Conservation (phyloP, 495 filamentous ascomycete genomes). For the Mytilinidion resinicola region DNA sequence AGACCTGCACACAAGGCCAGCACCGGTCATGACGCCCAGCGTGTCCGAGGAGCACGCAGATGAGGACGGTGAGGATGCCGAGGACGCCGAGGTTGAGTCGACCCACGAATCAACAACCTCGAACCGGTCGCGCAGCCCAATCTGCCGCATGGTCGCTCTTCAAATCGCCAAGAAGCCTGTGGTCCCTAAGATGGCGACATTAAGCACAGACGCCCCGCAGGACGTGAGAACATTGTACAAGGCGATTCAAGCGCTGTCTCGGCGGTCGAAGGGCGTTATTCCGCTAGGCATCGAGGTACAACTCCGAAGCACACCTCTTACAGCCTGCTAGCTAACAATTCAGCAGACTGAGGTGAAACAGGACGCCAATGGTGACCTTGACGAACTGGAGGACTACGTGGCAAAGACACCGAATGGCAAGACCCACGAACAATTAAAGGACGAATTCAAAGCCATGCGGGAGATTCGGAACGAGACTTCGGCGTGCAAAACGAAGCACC, state of each 20-base stretch:
- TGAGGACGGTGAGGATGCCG: background rate
- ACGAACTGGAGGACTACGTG: slow-evolving; percentile 10
- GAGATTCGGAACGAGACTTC: slow-evolving; percentile 21
- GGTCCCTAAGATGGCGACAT: no score
- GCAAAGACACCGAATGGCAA: slow-evolving; percentile 13
- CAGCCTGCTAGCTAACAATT: slow-evolving; percentile 3
- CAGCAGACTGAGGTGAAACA: slow-evolving; percentile 13
- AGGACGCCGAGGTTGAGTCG: no score
- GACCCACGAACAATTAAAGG: slow-evolving; percentile 9
- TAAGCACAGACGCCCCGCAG: no score
- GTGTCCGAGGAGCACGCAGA: no score
- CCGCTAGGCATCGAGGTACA: slow-evolving; percentile 23
- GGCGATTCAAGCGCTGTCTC: no score
- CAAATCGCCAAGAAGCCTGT: no score
- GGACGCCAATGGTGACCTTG: slow-evolving; percentile 11
- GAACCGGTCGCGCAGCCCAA: no score
- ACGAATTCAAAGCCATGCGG: slow-evolving; percentile 20
- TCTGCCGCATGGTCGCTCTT: no score
- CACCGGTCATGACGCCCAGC: no score
- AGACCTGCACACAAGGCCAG: no score
- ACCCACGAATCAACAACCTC: no score
- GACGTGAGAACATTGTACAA: no score
- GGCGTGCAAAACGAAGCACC: slow-evolving; percentile 19
- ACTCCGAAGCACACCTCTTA: slow-evolving; percentile 3
- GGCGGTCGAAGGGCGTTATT: slow-evolving; percentile 12